phyloP scores from a whole-genome alignment of 2,329 filamentous ascomycete species.

The Colletotrichum kahawae region DNA sequence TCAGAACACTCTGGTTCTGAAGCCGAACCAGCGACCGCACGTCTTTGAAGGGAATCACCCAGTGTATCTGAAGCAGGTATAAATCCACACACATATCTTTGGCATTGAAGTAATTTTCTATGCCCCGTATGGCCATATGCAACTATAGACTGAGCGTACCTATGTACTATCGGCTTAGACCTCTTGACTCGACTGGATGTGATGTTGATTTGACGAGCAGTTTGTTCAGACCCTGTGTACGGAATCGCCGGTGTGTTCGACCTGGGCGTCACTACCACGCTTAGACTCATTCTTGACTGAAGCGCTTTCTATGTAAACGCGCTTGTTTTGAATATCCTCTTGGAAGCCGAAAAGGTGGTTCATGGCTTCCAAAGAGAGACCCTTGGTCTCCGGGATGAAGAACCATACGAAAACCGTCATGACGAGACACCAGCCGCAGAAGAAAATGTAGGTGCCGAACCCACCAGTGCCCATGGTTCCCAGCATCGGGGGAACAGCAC shows the following conservation, averaged over 20 bases:
- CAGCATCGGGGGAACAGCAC: constrained; percentile 69
- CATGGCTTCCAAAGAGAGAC: constrained; percentile 26
- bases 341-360: constrained; percentile 16
- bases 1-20: background rate
- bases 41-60: background rate
- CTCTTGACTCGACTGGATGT: background rate
- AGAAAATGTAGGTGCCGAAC: constrained; percentile 48
- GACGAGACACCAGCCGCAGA: constrained; percentile 42
- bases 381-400: constrained; percentile 58
- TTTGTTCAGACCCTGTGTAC: background rate
- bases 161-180: background rate
- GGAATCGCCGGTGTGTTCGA: background rate
- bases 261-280: background rate
- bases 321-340: background rate
- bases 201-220: background rate
- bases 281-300: background rate
- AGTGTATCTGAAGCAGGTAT: background rate
- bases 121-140: background rate
- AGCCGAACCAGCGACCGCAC: background rate
- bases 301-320: background rate
- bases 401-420: constrained; percentile 32
- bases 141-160: background rate
- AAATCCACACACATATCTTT: background rate
- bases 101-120: background rate
- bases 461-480: constrained; percentile 46